Evolutionary conservation across 2,329 filamentous ascomycete species (phyloP).

Genomic region (Colletotrichum somersetense): DNA sequence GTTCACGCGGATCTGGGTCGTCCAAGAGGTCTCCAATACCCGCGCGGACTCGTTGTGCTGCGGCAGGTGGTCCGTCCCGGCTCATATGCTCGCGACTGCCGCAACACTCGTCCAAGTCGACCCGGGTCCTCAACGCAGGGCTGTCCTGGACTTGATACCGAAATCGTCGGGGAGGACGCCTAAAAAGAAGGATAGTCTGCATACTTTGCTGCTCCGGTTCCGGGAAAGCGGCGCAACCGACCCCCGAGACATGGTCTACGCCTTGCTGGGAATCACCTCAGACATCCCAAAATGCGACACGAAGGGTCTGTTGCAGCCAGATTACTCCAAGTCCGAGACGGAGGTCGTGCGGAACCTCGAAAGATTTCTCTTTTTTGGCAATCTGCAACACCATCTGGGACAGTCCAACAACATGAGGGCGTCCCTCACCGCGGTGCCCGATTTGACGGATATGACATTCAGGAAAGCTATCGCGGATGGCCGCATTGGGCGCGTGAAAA

Average conservation of each 20-base stretch:
- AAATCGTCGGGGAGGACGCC: neutral
- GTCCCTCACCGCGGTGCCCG: neutral
- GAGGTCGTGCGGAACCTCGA: neutral
- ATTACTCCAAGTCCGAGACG: constrained; percentile 5
- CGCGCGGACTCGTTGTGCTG: neutral
- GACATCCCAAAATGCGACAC: neutral
- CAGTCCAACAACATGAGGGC: neutral
- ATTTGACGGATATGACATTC: neutral
- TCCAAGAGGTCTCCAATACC: constrained; percentile 17
- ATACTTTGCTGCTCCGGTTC: neutral
- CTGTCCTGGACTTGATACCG: constrained; percentile 13
- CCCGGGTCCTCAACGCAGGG: neutral
- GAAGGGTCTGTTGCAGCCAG: neutral
- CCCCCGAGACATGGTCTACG: constrained; percentile 12
- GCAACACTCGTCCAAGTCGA: constrained; percentile 6
- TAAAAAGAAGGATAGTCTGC: neutral
- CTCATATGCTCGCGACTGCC: neutral
- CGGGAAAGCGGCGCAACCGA: constrained; percentile 2
- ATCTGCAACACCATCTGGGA: no score
- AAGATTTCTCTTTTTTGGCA: neutral
- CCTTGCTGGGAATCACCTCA: constrained; percentile 6
- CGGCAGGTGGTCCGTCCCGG: neutral
- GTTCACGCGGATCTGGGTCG: constrained; percentile 25
- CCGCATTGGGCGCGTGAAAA: neutral
- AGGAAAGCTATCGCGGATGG: neutral